Conservation (phyloP, 2,329 filamentous ascomycete genomes). For the Calonectria henricotiae region DNA sequence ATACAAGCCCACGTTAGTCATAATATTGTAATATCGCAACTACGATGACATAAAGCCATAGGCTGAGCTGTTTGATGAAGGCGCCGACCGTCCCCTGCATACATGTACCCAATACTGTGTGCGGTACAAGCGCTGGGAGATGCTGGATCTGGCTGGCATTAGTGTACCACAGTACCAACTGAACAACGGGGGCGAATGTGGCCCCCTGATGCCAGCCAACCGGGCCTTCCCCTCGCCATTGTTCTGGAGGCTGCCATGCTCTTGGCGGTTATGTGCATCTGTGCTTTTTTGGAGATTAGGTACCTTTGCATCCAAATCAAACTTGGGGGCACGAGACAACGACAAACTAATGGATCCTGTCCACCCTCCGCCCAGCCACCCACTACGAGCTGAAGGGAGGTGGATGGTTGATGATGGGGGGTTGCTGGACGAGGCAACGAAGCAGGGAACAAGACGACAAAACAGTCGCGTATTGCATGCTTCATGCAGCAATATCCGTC, state of each 20-base stretch:
- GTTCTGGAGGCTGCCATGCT: slow-evolving; percentile 29
- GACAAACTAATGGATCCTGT: slow-evolving; percentile 32
- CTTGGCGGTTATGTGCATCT: slow-evolving; percentile 26
- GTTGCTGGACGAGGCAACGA: slow-evolving; percentile 9
- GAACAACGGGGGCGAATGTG: slow-evolving; percentile 23
- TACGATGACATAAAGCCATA: neutral
- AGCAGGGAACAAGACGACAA: slow-evolving; percentile 12
- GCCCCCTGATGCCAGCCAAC: slow-evolving; percentile 35
- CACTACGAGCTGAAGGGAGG: slow-evolving; percentile 20
- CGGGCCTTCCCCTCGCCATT: slow-evolving; percentile 27
- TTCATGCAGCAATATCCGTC: slow-evolving; percentile 16
- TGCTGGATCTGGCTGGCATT: slow-evolving; percentile 27
- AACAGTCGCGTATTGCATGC: slow-evolving; percentile 22
- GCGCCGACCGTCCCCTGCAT: slow-evolving; percentile 20
- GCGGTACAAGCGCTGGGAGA: slow-evolving; percentile 34
- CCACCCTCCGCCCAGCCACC: slow-evolving; percentile 27
- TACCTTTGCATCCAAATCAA: slow-evolving; percentile 34
- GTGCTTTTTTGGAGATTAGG: slow-evolving; percentile 19
- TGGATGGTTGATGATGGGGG: neutral
- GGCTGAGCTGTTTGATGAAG: slow-evolving; percentile 22
- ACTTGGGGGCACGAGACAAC: slow-evolving; percentile 33
- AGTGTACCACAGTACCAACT: neutral
- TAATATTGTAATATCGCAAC: neutral
- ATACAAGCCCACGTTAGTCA: neutral
- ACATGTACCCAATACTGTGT: slow-evolving; percentile 5